Percentiles rank a stretch among this genome's conserved stretches.
phyloP scores from a whole-genome alignment of 2,329 filamentous ascomycete species.

The Diaporthe vaccinii region DNA sequence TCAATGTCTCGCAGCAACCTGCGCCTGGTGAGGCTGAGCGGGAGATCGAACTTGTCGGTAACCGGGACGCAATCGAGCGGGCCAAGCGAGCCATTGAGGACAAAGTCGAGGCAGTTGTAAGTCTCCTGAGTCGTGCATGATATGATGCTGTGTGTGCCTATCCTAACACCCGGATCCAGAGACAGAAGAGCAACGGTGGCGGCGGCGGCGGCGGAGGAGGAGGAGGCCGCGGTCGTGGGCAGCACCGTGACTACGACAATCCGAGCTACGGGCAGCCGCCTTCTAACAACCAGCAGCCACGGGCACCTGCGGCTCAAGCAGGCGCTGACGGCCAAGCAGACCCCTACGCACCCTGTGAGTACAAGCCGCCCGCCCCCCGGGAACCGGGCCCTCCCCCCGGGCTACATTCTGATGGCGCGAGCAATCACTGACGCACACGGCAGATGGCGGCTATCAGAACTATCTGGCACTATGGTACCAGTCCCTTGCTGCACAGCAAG shows the following conservation, averaged over 20 bases:
- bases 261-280: slow-evolving; percentile 66
- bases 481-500: slow-evolving; percentile 61
- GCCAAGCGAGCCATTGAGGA: slow-evolving; percentile 91
- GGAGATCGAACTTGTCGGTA: slow-evolving; percentile 88
- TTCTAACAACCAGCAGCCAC: slow-evolving; percentile 60
- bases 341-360: slow-evolving; percentile 82
- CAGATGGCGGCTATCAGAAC: slow-evolving; percentile 84
- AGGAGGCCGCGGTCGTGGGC: slow-evolving; percentile 56
- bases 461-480: slow-evolving; percentile 88
- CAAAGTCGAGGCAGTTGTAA: slow-evolving; percentile 90
- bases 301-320: slow-evolving; percentile 55
- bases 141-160: background rate
- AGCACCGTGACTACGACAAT: slow-evolving; percentile 68
- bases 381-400: background rate
- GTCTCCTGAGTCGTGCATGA: slow-evolving; percentile 50
- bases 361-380: background rate
- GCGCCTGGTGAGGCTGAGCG: slow-evolving; percentile 84
- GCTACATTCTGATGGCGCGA: background rate
- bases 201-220: slow-evolving; percentile 60
- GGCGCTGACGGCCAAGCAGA: slow-evolving; percentile 68
- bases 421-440: slow-evolving; percentile 44
- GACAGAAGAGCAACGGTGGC: slow-evolving; percentile 66
- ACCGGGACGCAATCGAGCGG: slow-evolving; percentile 80
- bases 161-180: slow-evolving; percentile 55
- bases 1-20: slow-evolving; percentile 88